Evolutionary conservation across 371 early-diverging fungal species (phyloP).

Genomic region (Blastocladiella emersonii): DNA sequence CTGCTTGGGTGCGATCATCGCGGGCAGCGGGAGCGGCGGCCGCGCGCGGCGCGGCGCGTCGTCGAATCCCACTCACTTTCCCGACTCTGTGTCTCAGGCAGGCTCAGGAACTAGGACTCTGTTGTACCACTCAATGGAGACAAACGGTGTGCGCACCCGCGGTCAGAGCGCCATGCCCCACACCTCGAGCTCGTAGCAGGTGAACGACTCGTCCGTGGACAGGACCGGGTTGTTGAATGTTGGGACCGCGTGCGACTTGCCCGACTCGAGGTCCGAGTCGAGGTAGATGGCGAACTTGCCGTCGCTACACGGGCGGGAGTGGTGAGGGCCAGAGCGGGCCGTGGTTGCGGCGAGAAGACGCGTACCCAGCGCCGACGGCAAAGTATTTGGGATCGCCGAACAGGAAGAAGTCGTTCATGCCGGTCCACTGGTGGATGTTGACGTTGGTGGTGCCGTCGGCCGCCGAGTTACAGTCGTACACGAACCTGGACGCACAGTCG

Average conservation of each 20-base stretch:
- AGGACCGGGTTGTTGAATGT: slow-evolving; percentile 79
- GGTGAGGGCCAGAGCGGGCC: neutral
- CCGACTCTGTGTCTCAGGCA: too few relatives aligned
- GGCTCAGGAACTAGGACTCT: too few relatives aligned
- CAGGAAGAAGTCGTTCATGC: slow-evolving; percentile 78
- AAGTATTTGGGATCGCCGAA: slow-evolving; percentile 66
- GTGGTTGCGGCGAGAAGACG: neutral
- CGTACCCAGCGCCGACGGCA: slow-evolving; percentile 82
- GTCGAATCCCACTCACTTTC: too few relatives aligned
- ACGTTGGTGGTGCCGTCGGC: slow-evolving; percentile 13
- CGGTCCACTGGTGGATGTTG: slow-evolving; percentile 64
- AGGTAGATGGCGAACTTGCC: slow-evolving; percentile 84
- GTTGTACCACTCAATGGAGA: too few relatives aligned
- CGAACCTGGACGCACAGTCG: neutral
- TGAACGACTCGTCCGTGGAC: slow-evolving; percentile 9
- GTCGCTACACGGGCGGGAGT: slow-evolving; percentile 28
- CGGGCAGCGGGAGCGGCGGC: too few relatives aligned
- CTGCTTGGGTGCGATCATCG: too few relatives aligned
- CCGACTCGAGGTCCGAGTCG: slow-evolving; percentile 67
- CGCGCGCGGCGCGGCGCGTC: too few relatives aligned
- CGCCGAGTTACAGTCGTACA: neutral
- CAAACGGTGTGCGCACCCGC: too few relatives aligned
- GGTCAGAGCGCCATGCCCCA: neutral
- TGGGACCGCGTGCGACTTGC: slow-evolving; percentile 61
- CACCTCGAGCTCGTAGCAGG: neutral